Evolutionary conservation across 2,329 filamentous ascomycete genomes (phyloP), one percentile per base, ranked within the genome.

Genomic region (Paracamarosporium sp.): DNA sequence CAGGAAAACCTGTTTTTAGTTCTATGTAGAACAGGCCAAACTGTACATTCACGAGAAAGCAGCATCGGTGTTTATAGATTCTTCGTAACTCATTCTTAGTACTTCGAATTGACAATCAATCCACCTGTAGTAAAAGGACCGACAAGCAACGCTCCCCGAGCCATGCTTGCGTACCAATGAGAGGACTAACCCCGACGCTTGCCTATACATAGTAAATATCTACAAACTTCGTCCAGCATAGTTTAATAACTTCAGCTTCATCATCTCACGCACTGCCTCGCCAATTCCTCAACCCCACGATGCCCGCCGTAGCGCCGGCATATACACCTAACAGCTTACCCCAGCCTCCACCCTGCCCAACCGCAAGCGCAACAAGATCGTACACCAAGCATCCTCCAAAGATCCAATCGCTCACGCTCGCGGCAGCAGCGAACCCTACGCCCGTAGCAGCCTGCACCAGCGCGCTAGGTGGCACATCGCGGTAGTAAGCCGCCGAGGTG

Each of bases 341-440:
- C 85, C 84, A 87, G 1, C 73, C 72, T 4, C 72, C 75, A 7
- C 76, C 76, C 72, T 88, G 85, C 1, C 85, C 85, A 0, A 85
- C 80, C 28, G 78, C 76, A 59, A 87, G 64, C 7, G 81, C 84
- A 13, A 86, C 75, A 17, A 87, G 75, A 67, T 87, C 83, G 66
- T 87, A 87, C 0, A 85, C 84, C 58, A 88, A 68, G 64, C 85
- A 86, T 0, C 81, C 83, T 0, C 85, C 85, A 50, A 87, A 83
- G 51, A 87, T 86, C 84, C 84, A 87, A 66, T 88, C 85, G 62
- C 83, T 86, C 33, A 71, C 63, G 9, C 78, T 78, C 2, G 81
- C 82, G 15, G 80, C 71, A 0, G 80, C 72, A 0, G 79, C 83
- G 57, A 87, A 87, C 0, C 82, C 84, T 0, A 86, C 63, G 0